Conservation (phyloP, 768 basidiomycete species). For the Xanthoconium stramineum region DNA sequence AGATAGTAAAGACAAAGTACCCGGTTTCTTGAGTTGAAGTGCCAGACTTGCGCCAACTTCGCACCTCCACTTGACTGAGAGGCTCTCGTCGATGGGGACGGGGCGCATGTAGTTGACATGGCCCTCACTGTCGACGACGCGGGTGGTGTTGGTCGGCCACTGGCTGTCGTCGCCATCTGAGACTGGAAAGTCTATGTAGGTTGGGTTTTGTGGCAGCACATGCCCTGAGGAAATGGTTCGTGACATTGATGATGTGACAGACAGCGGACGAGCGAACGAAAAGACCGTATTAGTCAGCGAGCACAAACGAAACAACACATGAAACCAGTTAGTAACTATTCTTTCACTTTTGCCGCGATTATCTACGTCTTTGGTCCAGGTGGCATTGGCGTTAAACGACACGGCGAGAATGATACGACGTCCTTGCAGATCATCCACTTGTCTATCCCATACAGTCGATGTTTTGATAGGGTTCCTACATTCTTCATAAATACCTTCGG, state of each 20-base stretch:
- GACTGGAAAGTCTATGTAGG: conserved; percentile 55
- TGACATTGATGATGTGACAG: conserved; percentile 19
- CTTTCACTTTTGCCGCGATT: conserved; percentile 43
- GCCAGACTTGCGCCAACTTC: conserved; percentile 42
- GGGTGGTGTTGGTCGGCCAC: conserved; percentile 59
- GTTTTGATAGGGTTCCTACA: conserved; percentile 31
- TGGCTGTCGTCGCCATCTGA: conserved; percentile 54
- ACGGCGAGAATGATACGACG: conserved; percentile 47
- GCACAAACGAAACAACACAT: background rate
- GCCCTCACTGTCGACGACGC: conserved; percentile 53
- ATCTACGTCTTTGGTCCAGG: conserved; percentile 52
- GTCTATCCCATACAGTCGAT: conserved; percentile 44
- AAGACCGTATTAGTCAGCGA: conserved; percentile 15
- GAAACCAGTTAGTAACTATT: background rate
- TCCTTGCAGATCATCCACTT: conserved; percentile 61
- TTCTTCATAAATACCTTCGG: conserved; percentile 20
- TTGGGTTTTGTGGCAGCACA: conserved; percentile 48
- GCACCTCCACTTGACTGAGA: conserved; percentile 57
- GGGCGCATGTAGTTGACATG: conserved; percentile 71
- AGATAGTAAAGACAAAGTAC: conserved; percentile 32
- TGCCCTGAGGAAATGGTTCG: conserved; percentile 16
- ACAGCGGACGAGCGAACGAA: background rate
- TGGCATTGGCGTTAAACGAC: conserved; percentile 68
- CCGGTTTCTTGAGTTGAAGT: conserved; percentile 42
- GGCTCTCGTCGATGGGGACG: conserved; percentile 47